Percentiles rank a stretch among this genome's conserved stretches.
These are phyloP conservation scores for Pseudogymnoascus sp. DNA, from an alignment of 2,329 filamentous ascomycete species.

Conservation along the genomic window DNA sequence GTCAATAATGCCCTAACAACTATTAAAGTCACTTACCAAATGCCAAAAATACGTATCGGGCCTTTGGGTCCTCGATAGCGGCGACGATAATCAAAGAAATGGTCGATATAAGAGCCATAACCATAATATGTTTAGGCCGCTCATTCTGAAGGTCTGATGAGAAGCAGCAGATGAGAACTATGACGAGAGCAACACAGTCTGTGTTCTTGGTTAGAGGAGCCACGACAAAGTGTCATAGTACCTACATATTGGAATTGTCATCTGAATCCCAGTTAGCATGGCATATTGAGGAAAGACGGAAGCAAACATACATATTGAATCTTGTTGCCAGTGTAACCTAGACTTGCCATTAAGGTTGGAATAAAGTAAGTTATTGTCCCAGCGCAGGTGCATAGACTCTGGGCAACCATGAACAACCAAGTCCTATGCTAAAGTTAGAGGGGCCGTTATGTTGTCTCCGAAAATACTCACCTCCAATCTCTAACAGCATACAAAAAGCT, in stretches of 20 bases:
- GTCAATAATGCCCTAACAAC: background rate
- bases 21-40: slow-evolving; percentile 10
- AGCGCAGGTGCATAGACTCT: slow-evolving; percentile 10
- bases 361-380: slow-evolving; percentile 11
- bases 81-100: slow-evolving; percentile 15
- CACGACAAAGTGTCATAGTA: background rate
- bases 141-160: slow-evolving; percentile 15
- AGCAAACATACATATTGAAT: slow-evolving; percentile 7
- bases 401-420: slow-evolving; percentile 9
- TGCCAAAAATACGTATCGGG: slow-evolving; percentile 13
- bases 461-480: slow-evolving; percentile 10
- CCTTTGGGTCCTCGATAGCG: slow-evolving; percentile 12
- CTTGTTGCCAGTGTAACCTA: slow-evolving; percentile 8
- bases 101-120: slow-evolving; percentile 13
- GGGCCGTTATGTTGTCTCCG: background rate
- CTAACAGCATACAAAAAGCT: background rate
- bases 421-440: background rate
- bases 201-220: background rate
- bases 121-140: slow-evolving; percentile 15
- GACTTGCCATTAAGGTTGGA: slow-evolving; percentile 1
- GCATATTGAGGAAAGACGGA: background rate
- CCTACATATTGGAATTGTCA: slow-evolving; percentile 10
- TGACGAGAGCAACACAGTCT: slow-evolving; percentile 14
- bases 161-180: slow-evolving; percentile 15
- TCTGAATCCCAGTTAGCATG: slow-evolving; percentile 1